phyloP scores from a whole-genome alignment of 495 filamentous ascomycete species.

The Margaritispora aquatica region DNA sequence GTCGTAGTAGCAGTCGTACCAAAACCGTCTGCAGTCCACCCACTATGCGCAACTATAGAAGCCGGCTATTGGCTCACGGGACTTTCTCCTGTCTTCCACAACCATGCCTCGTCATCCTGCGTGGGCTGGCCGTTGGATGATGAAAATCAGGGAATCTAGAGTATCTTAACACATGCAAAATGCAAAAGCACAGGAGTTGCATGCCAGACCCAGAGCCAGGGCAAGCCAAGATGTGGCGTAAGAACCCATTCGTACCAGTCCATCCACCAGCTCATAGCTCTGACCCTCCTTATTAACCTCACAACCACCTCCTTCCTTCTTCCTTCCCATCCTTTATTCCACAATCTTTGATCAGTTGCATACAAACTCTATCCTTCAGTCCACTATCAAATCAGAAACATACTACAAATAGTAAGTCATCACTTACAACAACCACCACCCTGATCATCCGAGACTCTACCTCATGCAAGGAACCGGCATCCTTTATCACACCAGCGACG shows the following conservation, averaged over 20 bases:
- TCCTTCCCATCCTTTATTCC: neutral
- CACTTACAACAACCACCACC: neutral
- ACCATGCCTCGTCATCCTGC: neutral
- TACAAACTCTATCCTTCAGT: neutral
- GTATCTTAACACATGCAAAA: slow-evolving; percentile 17
- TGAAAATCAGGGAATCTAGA: slow-evolving; percentile 9
- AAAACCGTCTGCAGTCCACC: neutral
- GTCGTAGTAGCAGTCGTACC: too few species aligned
- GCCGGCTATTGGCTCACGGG: too few species aligned
- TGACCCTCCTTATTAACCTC: slow-evolving; percentile 3
- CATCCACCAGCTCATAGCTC: neutral
- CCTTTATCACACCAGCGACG: neutral
- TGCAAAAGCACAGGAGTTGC: neutral
- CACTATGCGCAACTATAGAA: too few species aligned
- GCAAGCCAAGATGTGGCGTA: slow-evolving; percentile 9
- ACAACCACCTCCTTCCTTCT: neutral
- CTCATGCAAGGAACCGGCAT: neutral
- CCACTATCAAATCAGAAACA: neutral
- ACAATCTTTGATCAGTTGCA: neutral
- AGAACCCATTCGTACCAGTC: neutral
- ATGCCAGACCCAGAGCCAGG: neutral
- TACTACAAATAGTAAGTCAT: neutral
- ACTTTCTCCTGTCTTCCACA: neutral
- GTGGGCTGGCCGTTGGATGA: neutral
- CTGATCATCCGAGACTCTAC: neutral